Conservation (phyloP, 1,139 yeast genomes). For the Sugiyamaella japonica region DNA sequence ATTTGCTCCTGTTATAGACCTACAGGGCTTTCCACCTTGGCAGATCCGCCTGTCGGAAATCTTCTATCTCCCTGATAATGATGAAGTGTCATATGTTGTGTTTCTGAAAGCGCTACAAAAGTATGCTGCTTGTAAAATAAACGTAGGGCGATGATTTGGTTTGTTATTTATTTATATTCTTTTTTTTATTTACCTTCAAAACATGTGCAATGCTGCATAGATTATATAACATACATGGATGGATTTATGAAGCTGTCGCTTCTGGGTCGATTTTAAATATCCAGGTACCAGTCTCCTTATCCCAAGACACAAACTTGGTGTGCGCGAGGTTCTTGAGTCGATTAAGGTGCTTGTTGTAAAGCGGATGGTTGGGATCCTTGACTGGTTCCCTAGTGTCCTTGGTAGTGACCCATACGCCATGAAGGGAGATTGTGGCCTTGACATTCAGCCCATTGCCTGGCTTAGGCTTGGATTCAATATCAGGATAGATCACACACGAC, state of each 20-base stretch:
- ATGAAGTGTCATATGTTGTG: conserved; percentile 79
- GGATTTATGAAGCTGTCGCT: neutral
- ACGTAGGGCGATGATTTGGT: conserved; percentile 73
- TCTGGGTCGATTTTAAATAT: conserved; percentile 55
- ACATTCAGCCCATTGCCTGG: conserved; percentile 84
- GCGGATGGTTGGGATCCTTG: conserved; percentile 73
- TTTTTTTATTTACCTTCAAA: neutral
- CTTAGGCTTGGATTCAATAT: conserved; percentile 59
- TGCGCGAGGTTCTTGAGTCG: conserved; percentile 61
- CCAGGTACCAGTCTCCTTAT: conserved; percentile 81
- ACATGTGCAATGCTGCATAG: conserved; percentile 11
- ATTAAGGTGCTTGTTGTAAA: conserved; percentile 67
- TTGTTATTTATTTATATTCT: conserved; percentile 1
- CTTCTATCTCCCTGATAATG: conserved; percentile 88
- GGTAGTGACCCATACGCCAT: conserved; percentile 75
- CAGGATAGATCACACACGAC: conserved; percentile 73
- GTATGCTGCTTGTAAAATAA: conserved; percentile 77
- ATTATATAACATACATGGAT: neutral
- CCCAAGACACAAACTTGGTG: conserved; percentile 71
- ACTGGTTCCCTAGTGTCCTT: conserved; percentile 73
- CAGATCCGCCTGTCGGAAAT: conserved; percentile 87
- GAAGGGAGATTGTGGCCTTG: conserved; percentile 69
- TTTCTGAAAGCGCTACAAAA: conserved; percentile 80
- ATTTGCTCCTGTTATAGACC: conserved; percentile 81
- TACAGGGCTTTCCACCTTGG: conserved; percentile 99